Base-by-base conservation (phyloP, 345 rosid genomes). In the Eucalyptus erythrocorys region DNA sequence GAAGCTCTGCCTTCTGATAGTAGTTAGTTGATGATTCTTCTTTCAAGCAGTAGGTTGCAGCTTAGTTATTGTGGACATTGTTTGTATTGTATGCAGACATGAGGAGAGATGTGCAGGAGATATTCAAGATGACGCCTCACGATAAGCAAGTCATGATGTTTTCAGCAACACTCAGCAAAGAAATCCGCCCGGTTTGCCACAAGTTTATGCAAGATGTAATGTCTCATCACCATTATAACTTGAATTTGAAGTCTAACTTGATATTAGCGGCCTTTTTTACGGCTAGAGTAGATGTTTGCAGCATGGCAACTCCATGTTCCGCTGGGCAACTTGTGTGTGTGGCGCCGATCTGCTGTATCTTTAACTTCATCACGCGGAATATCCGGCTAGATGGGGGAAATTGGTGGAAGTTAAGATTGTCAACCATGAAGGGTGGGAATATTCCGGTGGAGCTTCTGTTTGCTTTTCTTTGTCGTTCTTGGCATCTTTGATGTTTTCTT, bases 61-160 rank as follows among this genome's bases (percentile, higher is more conserved):
- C 82, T 37, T 55, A 53, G 59, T 59, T 37, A 42, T 21, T 84
- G 3, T 42, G 22, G 42, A 47, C 2, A 13, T 61, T 37, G 22
- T 48, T 53, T 57, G 87, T 10, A 49, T 48, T 11, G 87, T 89
- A 42, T 91, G 90, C 95, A 98, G 99, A 98, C 88, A 98, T 98
- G 99, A 92, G 99, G 89, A 95, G 96, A 87, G 99, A 98, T 93
- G 99, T 98, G 89, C 99, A 98, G 91, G 99, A 97, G 93, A 98
- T 98, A 40, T 98, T 98, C 93, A 98, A 98, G 94, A 93, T 96
- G 99, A 98, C 99, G 45, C 99, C 99, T 48, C 99, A 97, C 82
- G 99, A 98, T 87, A 98, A 98, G 92, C 99, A 98, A 94, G 99
- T 98, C 34, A 98, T 98, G 99, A 98, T 98, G 99, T 98, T 98